phyloP scores from a whole-genome alignment of 129 eudicot genomes.

The Flaveria bidentis region DNA sequence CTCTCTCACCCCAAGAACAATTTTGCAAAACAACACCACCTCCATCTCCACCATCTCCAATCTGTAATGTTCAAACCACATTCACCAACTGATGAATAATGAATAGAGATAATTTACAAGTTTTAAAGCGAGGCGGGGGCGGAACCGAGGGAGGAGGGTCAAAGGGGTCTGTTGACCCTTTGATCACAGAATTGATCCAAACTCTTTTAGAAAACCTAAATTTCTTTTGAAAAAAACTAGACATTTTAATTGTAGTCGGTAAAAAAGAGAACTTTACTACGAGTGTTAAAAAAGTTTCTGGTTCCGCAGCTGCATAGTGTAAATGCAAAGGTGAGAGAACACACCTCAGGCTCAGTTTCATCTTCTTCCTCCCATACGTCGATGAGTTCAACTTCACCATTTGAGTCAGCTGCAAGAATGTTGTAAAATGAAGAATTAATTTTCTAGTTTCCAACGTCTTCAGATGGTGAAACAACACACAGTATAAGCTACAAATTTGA shows the following conservation, averaged over 20 bases:
- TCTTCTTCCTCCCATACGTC: slow-evolving; percentile 42
- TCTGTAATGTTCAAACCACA: slow-evolving; percentile 34
- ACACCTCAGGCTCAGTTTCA: slow-evolving; percentile 83
- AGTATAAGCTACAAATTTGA: not conserved
- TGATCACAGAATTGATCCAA: too few relatives aligned
- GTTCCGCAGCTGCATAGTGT: too few relatives aligned
- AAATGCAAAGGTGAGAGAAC: too few relatives aligned
- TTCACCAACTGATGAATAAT: slow-evolving; percentile 16
- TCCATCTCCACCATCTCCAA: slow-evolving; percentile 72
- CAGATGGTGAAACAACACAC: not conserved
- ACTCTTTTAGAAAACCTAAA: too few relatives aligned
- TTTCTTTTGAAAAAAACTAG: too few relatives aligned
- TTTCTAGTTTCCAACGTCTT: not conserved
- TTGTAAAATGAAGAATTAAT: not conserved
- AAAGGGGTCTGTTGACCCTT: too few relatives aligned
- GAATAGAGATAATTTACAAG: not conserved
- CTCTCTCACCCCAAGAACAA: slow-evolving; percentile 82
- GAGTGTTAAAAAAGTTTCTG: too few relatives aligned
- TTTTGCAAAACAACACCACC: slow-evolving; percentile 75
- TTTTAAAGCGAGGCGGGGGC: too few relatives aligned
- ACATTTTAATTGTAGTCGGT: too few relatives aligned
- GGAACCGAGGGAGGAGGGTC: too few relatives aligned
- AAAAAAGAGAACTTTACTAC: too few relatives aligned
- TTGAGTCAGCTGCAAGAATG: slow-evolving; percentile 47
- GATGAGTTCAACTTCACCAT: slow-evolving; percentile 55